A percentile compares a stretch with the other conserved stretches of the same genome.
Evolutionary conservation across 169 alveolate species (phyloP).

Genomic region (Cyclospora cayetanensis): DNA sequence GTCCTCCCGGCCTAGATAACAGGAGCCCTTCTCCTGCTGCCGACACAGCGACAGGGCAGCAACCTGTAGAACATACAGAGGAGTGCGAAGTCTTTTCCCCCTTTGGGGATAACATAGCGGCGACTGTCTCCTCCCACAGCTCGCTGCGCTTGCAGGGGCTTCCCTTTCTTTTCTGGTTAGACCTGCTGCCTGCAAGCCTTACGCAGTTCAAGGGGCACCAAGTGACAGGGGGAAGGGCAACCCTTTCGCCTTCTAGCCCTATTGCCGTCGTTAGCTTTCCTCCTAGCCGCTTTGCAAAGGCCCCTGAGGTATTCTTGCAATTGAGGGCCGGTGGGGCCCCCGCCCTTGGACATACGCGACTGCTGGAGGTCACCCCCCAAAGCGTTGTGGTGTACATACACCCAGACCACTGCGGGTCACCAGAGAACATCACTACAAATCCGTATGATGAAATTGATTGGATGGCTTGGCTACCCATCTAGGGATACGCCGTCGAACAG

Average conservation of each 20-base stretch:
- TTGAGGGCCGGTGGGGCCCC: constrained; percentile 9
- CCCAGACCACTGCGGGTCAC: constrained; percentile 15
- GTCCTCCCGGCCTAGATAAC: neutral
- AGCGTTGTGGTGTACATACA: constrained; percentile 34
- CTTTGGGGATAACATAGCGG: neutral
- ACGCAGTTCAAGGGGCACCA: neutral
- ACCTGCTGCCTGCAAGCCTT: neutral
- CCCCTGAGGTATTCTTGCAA: constrained; percentile 29
- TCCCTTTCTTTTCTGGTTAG: neutral
- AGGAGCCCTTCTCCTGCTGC: constrained; percentile 20
- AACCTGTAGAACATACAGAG: neutral
- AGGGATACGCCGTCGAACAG: neutral
- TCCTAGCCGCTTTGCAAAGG: neutral
- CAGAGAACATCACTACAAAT: neutral
- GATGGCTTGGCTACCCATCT: constrained; percentile 47
- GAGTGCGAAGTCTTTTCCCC: neutral
- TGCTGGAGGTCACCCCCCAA: neutral
- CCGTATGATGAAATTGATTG: constrained; percentile 9
- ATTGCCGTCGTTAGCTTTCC: neutral
- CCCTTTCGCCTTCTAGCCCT: neutral
- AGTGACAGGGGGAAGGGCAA: constrained; percentile 13
- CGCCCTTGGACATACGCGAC: neutral
- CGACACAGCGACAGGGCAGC: neutral
- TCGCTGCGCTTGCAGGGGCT: neutral
- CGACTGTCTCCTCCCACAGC: neutral